Evolutionary conservation across 805 yeast genomes (phyloP).

Genomic region (Kluyveromyces wickerhamii): DNA sequence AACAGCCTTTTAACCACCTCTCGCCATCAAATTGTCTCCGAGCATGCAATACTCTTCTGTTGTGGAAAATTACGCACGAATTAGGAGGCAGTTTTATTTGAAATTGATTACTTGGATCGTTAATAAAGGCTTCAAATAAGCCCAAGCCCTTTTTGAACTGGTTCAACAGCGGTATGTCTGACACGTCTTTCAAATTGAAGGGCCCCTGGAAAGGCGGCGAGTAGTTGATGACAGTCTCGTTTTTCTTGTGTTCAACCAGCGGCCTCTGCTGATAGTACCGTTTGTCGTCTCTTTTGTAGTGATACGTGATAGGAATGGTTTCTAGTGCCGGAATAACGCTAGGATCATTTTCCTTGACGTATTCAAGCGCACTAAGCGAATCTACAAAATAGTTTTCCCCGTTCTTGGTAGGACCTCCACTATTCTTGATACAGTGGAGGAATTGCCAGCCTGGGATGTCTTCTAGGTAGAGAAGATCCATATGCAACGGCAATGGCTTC

Average conservation of each 20-base stretch:
- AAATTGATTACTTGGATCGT: conserved; percentile 45
- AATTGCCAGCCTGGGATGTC: conserved; percentile 76
- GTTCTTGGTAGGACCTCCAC: conserved; percentile 39
- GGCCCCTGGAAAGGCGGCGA: conserved; percentile 85
- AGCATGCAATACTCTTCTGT: conserved; percentile 64
- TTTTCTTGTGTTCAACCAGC: conserved; percentile 34
- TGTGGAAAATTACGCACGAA: conserved; percentile 60
- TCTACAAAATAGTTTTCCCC: conserved; percentile 68
- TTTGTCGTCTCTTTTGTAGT: conserved; percentile 54
- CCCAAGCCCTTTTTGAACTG: conserved; percentile 47
- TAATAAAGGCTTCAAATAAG: conserved; percentile 52
- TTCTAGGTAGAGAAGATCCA: conserved; percentile 70
- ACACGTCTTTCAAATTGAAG: conserved; percentile 46
- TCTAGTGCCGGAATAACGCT: conserved; percentile 56
- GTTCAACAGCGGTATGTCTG: conserved; percentile 1
- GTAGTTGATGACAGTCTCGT: conserved; percentile 42
- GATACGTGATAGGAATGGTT: conserved; percentile 58
- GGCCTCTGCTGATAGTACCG: conserved; percentile 58
- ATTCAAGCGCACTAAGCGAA: conserved; percentile 55
- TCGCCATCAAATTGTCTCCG: conserved; percentile 43
- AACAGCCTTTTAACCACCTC: conserved; percentile 72
- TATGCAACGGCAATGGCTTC: conserved; percentile 60
- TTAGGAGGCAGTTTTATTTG: conserved; percentile 48
- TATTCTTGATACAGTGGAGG: conserved; percentile 50
- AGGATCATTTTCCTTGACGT: conserved; percentile 48